Evolutionary conservation across 768 basidiomycete species (phyloP).

Genomic region (Lyophyllum atratum): DNA sequence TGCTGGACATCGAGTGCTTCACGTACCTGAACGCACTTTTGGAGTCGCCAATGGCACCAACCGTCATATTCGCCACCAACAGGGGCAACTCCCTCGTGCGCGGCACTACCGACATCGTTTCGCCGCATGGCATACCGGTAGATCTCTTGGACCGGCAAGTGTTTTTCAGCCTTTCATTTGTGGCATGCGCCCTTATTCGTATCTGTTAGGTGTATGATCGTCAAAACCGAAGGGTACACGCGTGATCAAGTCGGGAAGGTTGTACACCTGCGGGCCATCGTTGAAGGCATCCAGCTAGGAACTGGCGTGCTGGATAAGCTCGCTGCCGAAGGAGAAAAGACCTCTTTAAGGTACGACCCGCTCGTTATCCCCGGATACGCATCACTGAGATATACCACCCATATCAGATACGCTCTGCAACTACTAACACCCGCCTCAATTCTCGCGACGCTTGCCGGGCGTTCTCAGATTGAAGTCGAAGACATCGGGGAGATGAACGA

Average conservation of each 20-base stretch:
- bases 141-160: constrained; percentile 89
- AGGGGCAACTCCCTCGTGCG: constrained; percentile 90
- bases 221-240: constrained; percentile 84
- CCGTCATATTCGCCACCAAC: constrained; percentile 96
- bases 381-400: background rate
- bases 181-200: constrained; percentile 7
- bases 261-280: constrained; percentile 80
- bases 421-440: constrained; percentile 90
- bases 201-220: constrained; percentile 80
- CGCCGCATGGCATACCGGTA: constrained; percentile 92
- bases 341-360: constrained; percentile 78
- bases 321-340: constrained; percentile 83
- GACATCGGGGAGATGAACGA: constrained; percentile 94
- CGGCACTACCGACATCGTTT: constrained; percentile 88
- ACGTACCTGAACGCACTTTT: constrained; percentile 96
- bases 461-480: constrained; percentile 79
- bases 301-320: constrained; percentile 81
- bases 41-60: constrained; percentile 96
- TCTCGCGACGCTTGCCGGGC: constrained; percentile 74
- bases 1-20: constrained; percentile 99
- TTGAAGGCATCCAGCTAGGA: constrained; percentile 82
- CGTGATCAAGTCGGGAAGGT: constrained; percentile 86
- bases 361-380: background rate
- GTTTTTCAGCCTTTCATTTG: constrained; percentile 4
- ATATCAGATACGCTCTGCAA: constrained; percentile 81